phyloP scores from a whole-genome alignment of 2,329 filamentous ascomycete genomes.

The Pyricularia grisea region DNA sequence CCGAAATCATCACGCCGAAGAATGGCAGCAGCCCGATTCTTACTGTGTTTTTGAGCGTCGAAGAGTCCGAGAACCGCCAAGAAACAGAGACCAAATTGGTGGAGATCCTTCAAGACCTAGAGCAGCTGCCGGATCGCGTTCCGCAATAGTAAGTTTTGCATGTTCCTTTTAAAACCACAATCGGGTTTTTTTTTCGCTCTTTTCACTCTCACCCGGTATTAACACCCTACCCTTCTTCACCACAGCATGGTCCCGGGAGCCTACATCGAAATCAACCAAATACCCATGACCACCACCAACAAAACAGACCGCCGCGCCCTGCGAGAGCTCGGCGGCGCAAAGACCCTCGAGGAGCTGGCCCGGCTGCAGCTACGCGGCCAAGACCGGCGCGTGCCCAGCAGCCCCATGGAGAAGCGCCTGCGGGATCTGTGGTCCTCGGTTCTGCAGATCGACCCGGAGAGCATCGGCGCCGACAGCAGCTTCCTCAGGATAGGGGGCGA shows the following conservation, averaged over 20 bases:
- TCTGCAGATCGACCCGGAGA: slow-evolving; percentile 25
- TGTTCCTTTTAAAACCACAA: not conserved
- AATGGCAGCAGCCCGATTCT: not conserved
- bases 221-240: not conserved
- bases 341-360: not conserved
- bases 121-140: slow-evolving; percentile 2
- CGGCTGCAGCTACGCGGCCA: slow-evolving; percentile 8
- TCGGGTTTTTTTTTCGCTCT: not conserved
- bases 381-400: slow-evolving; percentile 13
- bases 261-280: slow-evolving; percentile 15
- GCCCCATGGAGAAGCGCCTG: slow-evolving; percentile 32
- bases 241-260: slow-evolving; percentile 12
- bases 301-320: slow-evolving; percentile 13
- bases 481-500: slow-evolving; percentile 54
- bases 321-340: slow-evolving; percentile 3
- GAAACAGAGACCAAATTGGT: not conserved
- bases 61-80: not conserved
- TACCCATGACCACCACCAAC: slow-evolving; percentile 15
- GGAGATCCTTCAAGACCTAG: not conserved
- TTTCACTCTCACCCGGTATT: not conserved
- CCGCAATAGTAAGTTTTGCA: slow-evolving; percentile 8
- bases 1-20: not conserved
- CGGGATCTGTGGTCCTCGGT: slow-evolving; percentile 36
- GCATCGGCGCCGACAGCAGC: slow-evolving; percentile 45
- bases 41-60: not conserved